Evolutionary conservation across 208 protist species (phyloP).

Genomic region (Leishmania tropica): DNA sequence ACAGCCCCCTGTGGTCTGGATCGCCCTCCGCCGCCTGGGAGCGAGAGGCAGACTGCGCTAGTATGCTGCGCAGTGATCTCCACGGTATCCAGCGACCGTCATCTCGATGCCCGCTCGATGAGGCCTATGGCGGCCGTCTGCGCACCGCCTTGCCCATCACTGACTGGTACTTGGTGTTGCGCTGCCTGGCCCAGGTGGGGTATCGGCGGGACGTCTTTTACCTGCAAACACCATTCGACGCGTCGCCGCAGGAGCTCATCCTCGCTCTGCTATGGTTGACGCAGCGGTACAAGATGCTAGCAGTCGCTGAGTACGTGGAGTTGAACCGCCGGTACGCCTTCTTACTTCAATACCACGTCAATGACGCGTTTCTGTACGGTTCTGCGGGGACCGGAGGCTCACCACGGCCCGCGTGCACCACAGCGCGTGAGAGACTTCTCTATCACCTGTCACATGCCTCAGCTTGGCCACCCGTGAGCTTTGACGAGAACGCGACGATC

Average conservation of each 20-base stretch:
- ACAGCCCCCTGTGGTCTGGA: conserved; percentile 13
- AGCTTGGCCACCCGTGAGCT: conserved; percentile 72
- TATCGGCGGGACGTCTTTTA: conserved; percentile 73
- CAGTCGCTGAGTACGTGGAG: conserved; percentile 70
- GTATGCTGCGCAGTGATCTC: background rate
- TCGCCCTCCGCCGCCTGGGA: background rate
- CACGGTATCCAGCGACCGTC: background rate
- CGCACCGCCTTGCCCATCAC: conserved; percentile 30
- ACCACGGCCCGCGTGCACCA: background rate
- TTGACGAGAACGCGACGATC: conserved; percentile 54
- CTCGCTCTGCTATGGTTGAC: conserved; percentile 84
- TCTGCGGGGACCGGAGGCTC: background rate
- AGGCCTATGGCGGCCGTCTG: conserved; percentile 17
- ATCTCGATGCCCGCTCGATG: background rate
- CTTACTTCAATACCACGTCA: conserved; percentile 43
- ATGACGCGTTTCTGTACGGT: conserved; percentile 6
- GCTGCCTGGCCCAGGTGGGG: conserved; percentile 56
- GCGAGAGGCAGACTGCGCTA: background rate
- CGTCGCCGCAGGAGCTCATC: conserved; percentile 62
- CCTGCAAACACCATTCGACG: conserved; percentile 51
- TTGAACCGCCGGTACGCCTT: conserved; percentile 54
- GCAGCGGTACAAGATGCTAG: conserved; percentile 61
- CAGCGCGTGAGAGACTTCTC: conserved; percentile 34
- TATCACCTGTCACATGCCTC: conserved; percentile 39
- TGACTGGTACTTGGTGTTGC: conserved; percentile 60